Evolutionary conservation across 2,329 filamentous ascomycete genomes (phyloP), one percentile per base, ranked within the genome.

Genomic region (Aspergillus luchuensis): DNA sequence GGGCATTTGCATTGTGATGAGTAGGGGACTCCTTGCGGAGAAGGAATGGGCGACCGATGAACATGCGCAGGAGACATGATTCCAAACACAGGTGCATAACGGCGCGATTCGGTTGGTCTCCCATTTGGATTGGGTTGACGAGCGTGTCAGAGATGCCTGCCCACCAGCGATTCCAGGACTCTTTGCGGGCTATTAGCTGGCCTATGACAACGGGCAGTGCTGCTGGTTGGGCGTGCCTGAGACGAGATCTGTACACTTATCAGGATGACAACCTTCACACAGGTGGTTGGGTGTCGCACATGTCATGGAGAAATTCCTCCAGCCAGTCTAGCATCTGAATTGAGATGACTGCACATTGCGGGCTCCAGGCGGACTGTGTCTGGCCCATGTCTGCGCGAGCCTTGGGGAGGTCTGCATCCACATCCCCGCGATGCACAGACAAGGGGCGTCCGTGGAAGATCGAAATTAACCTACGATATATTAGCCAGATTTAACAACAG

Each of bases 401-500:
- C 17, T 71, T 69, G 1, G 82, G 82, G 55, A 79, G 67, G 43
- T 80, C 79, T 2, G 81, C 79, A 60, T 84, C 82, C 13, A 84
- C 76, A 53, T 84, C 82, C n/a, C 74, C 73, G n/a, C 75, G 73
- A 2, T 76, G 69, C 17, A 84, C 81, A 1, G 82, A 84, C 23
- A 78, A 68, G 10, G 83, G 82, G 1, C 82, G 74, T 23, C 81
- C 81, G 55, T 85, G 82, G 51, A 84, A 79, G 33, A 81, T 81
- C n/a, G 80, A 78, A 25, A 84, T 79, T 58, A 80, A 77, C 57
- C 80, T 81, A 45, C 1, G 10, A 1, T 4, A 11, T 5, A 15
- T 50, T 48, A 60, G 43, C 13, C 28, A 2, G 4, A 0, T 11
- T 8, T 10, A 21, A 21, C 23, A 19, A 10, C 8, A 49, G 13